These are phyloP conservation scores for Buddleja alternifolia DNA, from an alignment of 257 asterid species.

Conservation along the genomic window DNA sequence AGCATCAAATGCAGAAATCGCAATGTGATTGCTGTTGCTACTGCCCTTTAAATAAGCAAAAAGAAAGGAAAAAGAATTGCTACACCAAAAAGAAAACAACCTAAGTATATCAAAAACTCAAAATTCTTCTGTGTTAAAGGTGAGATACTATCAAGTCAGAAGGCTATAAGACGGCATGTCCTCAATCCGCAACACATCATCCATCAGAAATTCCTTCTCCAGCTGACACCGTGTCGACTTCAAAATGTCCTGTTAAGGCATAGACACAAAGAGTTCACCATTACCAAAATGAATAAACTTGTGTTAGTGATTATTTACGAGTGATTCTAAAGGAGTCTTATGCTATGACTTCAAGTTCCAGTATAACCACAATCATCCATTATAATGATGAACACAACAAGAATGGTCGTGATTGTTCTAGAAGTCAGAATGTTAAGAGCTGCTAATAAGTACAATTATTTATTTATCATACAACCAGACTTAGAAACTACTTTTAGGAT, in stretches of 20 bases:
- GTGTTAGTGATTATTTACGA: too few relatives aligned
- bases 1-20: neutral
- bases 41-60: neutral
- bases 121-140: neutral
- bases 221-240: conserved; percentile 61
- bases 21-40: neutral
- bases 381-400: neutral
- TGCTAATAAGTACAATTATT: neutral
- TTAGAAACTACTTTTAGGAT: neutral
- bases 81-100: neutral
- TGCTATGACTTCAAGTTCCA: too few relatives aligned
- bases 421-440: too few relatives aligned
- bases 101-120: neutral
- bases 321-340: too few relatives aligned
- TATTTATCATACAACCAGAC: neutral
- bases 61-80: neutral
- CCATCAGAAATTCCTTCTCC: conserved; percentile 77
- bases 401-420: too few relatives aligned
- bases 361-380: too few relatives aligned
- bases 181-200: conserved; percentile 63
- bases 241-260: conserved; percentile 54
- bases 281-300: too few relatives aligned
- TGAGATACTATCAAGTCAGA: conserved; percentile 40
- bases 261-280: too few relatives aligned
- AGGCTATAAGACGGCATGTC: conserved; percentile 84